phyloP scores from a whole-genome alignment of 352 stramenopile species.

The Phytophthora brassicae region DNA sequence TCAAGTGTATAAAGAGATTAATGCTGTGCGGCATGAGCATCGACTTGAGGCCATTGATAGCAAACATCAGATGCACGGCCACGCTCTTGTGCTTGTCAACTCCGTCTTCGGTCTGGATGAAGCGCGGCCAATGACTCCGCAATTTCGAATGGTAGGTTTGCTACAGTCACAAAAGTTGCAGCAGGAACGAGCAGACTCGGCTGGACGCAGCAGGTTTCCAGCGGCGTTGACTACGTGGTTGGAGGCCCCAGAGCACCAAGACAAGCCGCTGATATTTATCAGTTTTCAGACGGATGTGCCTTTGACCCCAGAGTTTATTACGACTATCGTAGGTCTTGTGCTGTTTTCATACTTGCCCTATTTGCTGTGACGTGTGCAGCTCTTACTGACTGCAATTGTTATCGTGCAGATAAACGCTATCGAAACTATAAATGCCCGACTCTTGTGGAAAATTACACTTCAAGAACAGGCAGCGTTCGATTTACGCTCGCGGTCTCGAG shows the following conservation, averaged over 20 bases:
- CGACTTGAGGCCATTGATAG: constrained; percentile 47
- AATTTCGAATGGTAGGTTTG: constrained; percentile 78
- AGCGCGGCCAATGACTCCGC: constrained; percentile 65
- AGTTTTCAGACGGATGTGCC: constrained; percentile 53
- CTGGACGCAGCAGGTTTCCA: constrained; percentile 35
- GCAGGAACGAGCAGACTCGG: constrained; percentile 13
- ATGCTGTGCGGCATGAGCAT: constrained; percentile 52
- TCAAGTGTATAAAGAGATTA: constrained; percentile 65
- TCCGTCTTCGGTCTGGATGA: constrained; percentile 85
- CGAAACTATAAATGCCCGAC: constrained; percentile 46
- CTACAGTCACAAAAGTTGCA: constrained; percentile 44
- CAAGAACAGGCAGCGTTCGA: constrained; percentile 65
- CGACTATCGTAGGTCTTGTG: constrained; percentile 43
- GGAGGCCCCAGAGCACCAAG: constrained; percentile 21
- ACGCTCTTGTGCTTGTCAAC: constrained; percentile 76
- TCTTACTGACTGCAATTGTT: constrained; percentile 16
- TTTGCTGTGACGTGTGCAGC: not conserved
- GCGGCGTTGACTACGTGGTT: constrained; percentile 43
- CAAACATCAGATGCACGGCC: constrained; percentile 58
- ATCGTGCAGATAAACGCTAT: constrained; percentile 50
- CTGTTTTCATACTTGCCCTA: not conserved
- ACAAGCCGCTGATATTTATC: constrained; percentile 56
- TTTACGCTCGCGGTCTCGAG: constrained; percentile 40
- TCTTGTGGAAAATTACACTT: constrained; percentile 64
- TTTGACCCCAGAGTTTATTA: constrained; percentile 57